Percentiles rank a stretch among this genome's conserved stretches.
Conservation (phyloP, 2,329 filamentous ascomycete genomes). For the Botrytis cinerea region DNA sequence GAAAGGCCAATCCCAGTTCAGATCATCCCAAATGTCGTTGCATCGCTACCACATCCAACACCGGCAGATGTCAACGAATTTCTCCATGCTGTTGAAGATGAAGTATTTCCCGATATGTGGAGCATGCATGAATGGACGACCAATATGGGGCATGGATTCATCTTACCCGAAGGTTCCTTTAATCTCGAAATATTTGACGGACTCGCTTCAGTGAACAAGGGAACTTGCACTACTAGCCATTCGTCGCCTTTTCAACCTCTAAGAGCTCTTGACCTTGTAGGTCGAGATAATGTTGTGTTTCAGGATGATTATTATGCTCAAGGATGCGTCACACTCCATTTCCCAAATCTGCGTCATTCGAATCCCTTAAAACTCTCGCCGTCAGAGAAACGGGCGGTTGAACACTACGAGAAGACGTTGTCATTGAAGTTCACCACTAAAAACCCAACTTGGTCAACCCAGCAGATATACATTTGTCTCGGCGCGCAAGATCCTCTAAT, state of each 20-base stretch:
- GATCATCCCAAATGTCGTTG: constrained; percentile 3
- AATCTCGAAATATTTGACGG: not conserved
- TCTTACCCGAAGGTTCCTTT: not conserved
- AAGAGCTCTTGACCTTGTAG: not conserved
- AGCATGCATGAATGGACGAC: constrained; percentile 7
- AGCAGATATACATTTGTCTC: constrained; percentile 15
- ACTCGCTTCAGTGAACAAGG: not conserved
- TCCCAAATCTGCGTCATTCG: not conserved
- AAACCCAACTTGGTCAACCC: constrained; percentile 6
- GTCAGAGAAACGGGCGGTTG: constrained; percentile 3
- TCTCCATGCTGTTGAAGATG: not conserved
- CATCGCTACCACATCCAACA: not conserved
- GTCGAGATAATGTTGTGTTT: not conserved
- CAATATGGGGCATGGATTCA: not conserved
- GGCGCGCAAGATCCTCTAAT: constrained; percentile 19
- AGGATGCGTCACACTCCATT: not conserved
- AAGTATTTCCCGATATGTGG: not conserved
- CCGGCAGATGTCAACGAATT: not conserved
- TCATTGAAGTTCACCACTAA: constrained; percentile 14
- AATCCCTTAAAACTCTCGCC: constrained; percentile 5
- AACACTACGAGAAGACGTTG: constrained; percentile 7
- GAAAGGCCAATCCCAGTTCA: not conserved
- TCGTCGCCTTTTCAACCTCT: not conserved
- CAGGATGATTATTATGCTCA: not conserved
- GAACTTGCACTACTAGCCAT: not conserved